Conservation (phyloP, 129 eudicot species). For the Tanacetum coccineum region DNA sequence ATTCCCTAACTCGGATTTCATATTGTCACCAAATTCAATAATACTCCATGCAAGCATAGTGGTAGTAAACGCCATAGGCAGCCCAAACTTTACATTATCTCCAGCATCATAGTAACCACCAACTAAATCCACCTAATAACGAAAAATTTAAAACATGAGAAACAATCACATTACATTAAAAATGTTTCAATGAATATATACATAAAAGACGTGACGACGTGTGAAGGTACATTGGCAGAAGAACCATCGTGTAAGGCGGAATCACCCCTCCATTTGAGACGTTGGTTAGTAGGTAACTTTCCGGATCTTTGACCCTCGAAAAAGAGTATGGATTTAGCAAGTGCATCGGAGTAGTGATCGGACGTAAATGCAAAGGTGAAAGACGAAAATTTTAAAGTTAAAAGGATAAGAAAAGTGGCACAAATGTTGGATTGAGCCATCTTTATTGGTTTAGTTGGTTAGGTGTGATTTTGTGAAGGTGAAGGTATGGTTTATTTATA, state of each 20-base stretch:
- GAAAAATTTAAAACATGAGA: not conserved
- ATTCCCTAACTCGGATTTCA: conserved; percentile 50
- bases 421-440: conserved; percentile 23
- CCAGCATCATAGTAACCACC: conserved; percentile 99
- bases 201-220: not conserved
- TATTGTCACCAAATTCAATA: conserved; percentile 71
- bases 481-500: conserved; percentile 21
- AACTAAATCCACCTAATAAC: conserved; percentile 66
- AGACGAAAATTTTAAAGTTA: conserved; percentile 24
- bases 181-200: not conserved
- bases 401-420: conserved; percentile 21
- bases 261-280: conserved; percentile 70
- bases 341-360: conserved; percentile 59
- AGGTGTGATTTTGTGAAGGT: conserved; percentile 11
- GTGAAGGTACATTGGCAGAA: conserved; percentile 44
- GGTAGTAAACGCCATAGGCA: conserved; percentile 95
- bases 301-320: conserved; percentile 95
- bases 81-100: conserved; percentile 84
- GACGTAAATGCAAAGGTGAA: conserved; percentile 52
- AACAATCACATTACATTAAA: not conserved
- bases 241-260: conserved; percentile 89
- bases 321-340: conserved; percentile 71
- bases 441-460: not conserved
- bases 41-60: conserved; percentile 91
- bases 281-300: conserved; percentile 56